Evolutionary conservation across 371 early-diverging fungal genomes (phyloP).

Genomic region (Mortierella sp.): DNA sequence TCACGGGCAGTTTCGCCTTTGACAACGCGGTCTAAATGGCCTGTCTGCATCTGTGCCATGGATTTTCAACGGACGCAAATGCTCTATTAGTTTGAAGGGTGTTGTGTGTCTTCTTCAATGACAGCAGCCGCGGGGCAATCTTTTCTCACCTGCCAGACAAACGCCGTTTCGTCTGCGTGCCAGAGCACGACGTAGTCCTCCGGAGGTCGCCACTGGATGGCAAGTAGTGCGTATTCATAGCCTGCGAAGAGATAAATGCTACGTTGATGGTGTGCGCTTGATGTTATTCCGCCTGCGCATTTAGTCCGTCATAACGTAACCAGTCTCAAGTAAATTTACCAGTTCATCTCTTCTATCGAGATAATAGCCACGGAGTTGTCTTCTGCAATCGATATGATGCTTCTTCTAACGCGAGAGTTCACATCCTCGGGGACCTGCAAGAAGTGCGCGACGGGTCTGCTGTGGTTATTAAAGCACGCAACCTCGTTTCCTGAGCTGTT

Average conservation of each 20-base stretch:
- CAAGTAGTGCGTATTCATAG: conserved; percentile 61
- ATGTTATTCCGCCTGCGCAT: conserved; percentile 7
- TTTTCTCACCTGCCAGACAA: conserved; percentile 80
- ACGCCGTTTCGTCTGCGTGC: conserved; percentile 71
- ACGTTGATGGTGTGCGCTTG: conserved; percentile 6
- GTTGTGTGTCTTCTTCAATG: too few species aligned
- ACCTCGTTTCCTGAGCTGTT: conserved; percentile 70
- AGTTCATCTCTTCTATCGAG: conserved; percentile 79
- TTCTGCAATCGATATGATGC: conserved; percentile 74
- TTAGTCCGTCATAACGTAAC: too few species aligned
- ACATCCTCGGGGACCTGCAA: conserved; percentile 72
- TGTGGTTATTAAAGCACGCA: conserved; percentile 74
- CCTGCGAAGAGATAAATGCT: conserved; percentile 73
- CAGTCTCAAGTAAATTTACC: conserved; percentile 64
- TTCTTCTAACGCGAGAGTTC: conserved; percentile 65
- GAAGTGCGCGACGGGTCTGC: conserved; percentile 68
- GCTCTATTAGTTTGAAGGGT: background rate
- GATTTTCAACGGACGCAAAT: background rate
- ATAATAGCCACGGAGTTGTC: conserved; percentile 79
- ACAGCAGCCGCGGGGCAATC: too few species aligned
- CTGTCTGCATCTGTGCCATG: conserved; percentile 78
- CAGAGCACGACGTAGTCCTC: conserved; percentile 78
- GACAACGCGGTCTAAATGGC: conserved; percentile 77
- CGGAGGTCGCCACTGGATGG: conserved; percentile 76
- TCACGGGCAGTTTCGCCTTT: conserved; percentile 65